Evolutionary conservation across 768 basidiomycete species (phyloP).

Genomic region (Pleurotus citrinopileatus): DNA sequence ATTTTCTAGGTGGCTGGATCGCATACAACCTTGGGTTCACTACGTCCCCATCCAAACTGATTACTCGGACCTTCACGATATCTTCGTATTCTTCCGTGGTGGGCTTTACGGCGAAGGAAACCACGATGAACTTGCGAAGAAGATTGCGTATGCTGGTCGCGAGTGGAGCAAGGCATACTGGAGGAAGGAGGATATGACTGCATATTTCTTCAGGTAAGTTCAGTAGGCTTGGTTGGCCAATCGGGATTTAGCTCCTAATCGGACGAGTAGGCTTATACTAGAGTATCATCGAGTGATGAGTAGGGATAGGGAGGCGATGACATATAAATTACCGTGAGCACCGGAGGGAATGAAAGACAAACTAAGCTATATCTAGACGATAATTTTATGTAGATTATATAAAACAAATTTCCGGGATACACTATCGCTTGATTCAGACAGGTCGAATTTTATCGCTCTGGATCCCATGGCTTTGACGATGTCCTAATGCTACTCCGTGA

Average conservation of each 20-base stretch:
- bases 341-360: no score
- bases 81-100: slow-evolving; percentile 65
- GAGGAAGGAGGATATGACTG: slow-evolving; percentile 52
- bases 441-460: no score
- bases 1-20: slow-evolving; percentile 43
- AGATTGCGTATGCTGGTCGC: slow-evolving; percentile 50
- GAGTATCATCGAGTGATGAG: background rate
- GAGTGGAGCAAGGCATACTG: slow-evolving; percentile 50
- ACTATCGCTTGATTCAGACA: no score
- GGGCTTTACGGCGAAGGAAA: slow-evolving; percentile 43
- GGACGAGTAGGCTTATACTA: background rate
- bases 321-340: background rate
- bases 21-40: slow-evolving; percentile 64
- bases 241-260: background rate
- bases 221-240: background rate
- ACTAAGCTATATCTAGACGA: no score
- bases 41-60: slow-evolving; percentile 64
- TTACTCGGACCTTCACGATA: slow-evolving; percentile 61
- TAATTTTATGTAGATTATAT: no score
- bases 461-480: no score
- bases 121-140: slow-evolving; percentile 53
- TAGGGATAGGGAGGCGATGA: background rate
- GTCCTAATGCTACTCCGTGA: no score
- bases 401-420: no score
- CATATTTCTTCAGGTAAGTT: slow-evolving; percentile 47